phyloP scores from a whole-genome alignment of 2,329 filamentous ascomycete genomes.

The Aciculosporium take region DNA sequence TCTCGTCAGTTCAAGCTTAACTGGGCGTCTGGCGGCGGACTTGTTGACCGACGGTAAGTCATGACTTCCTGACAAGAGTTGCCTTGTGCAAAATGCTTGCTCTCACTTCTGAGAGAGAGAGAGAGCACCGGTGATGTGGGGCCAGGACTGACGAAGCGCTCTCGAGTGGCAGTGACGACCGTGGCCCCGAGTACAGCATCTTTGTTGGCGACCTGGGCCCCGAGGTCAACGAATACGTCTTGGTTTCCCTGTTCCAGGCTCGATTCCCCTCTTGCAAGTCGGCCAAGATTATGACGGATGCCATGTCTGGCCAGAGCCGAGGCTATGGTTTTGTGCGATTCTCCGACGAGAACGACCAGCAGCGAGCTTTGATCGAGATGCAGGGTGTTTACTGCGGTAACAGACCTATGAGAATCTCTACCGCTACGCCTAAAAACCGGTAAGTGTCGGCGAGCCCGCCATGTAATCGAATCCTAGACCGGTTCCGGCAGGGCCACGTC shows the following conservation, averaged over 20 bases:
- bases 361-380: slow-evolving; percentile 93
- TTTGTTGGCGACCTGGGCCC: slow-evolving; percentile 96
- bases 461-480: background rate
- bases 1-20: slow-evolving; percentile 95
- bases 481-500: background rate
- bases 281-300: slow-evolving; percentile 99
- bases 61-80: background rate
- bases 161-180: slow-evolving; percentile 57
- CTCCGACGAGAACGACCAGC: slow-evolving; percentile 87
- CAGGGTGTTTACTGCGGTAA: slow-evolving; percentile 99
- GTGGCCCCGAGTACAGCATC: slow-evolving; percentile 90
- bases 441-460: slow-evolving; percentile 15
- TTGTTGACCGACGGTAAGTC: slow-evolving; percentile 77
- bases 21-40: slow-evolving; percentile 93
- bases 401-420: slow-evolving; percentile 95
- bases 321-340: slow-evolving; percentile 98
- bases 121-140: background rate
- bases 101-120: too few relatives aligned
- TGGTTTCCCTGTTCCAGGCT: slow-evolving; percentile 92
- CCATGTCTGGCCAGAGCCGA: slow-evolving; percentile 91
- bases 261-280: slow-evolving; percentile 97
- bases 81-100: background rate
- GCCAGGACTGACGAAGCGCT: background rate
- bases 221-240: slow-evolving; percentile 95
- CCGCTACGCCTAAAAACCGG: slow-evolving; percentile 91